Evolutionary conservation across 352 stramenopile species (phyloP), one percentile per base, ranked within the genome.

Genomic region (Pythium aquatile): DNA sequence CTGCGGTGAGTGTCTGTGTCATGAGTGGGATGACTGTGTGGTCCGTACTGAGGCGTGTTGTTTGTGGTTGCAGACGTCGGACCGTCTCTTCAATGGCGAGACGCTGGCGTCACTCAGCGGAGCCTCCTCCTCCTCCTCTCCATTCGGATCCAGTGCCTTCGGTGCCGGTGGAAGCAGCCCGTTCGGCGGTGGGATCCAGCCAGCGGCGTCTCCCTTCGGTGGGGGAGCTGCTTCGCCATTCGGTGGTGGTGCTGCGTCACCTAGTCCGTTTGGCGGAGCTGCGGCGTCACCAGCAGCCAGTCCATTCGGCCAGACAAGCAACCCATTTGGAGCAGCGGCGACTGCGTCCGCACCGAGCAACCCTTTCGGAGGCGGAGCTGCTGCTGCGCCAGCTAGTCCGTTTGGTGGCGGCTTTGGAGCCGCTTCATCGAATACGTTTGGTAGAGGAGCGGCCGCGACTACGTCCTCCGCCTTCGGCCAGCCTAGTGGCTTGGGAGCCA

Each of bases 21-120:
- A 61, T 47, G 13, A 35, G 51, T 17, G 8, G 7, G 4, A 52
- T 26, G 9, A 10, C 9, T 17, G 11, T 14, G 17, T 17, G 13
- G 5, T n/a, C 16, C 40, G 0, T 28, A 49, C 24, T 47, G 59
- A 60, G 37, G 14, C 5, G n/a, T 20, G n/a, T 32, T 58, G 49
- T 40, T 48, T 62, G 14, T 2, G 26, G 24, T n/a, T 30, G 20
- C 26, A 87, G 72, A 76, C 72, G 1, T 74, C 72, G 0, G 72
- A 78, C 60, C 81, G 79, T 9, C 65, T 91, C 11, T 87, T 91
- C 51, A 73, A 75, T 40, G 82, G 82, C 39, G 76, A 88, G 35
- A 52, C 68, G 2, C 55, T 88, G 37, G 64, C 71, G 10, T 57
- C 63, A 2, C 44, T 65, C 5, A 42, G 52, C 24, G 61, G 56